Conservation (phyloP, 2,329 filamentous ascomycete genomes). For the Epichloe brachyelytri region DNA sequence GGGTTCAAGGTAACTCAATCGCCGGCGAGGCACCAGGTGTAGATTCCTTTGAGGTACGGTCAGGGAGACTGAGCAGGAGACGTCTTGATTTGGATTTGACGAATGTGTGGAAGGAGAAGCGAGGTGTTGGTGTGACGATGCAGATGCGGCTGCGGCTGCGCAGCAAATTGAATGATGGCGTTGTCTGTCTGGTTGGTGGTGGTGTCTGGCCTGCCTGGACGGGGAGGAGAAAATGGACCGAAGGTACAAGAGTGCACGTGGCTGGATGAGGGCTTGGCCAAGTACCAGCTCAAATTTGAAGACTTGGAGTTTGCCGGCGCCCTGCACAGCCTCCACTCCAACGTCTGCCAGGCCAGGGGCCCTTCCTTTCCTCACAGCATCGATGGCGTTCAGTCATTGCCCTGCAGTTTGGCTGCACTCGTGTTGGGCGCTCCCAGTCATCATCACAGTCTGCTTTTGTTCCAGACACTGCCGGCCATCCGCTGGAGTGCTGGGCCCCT, state of each 20-base stretch:
- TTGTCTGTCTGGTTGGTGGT: too few relatives aligned
- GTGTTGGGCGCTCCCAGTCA: too few relatives aligned
- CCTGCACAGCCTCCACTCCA: neutral
- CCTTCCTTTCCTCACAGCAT: too few relatives aligned
- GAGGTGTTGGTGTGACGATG: neutral
- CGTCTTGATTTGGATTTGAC: neutral
- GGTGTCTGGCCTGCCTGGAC: neutral
- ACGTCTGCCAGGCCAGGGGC: neutral
- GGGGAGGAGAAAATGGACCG: neutral
- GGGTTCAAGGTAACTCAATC: neutral
- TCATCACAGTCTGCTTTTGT: too few relatives aligned
- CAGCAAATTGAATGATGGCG: neutral
- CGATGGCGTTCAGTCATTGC: too few relatives aligned
- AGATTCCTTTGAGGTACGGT: neutral
- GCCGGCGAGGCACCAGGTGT: neutral
- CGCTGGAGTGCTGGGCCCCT: too few relatives aligned
- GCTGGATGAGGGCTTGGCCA: neutral
- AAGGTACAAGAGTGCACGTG: neutral
- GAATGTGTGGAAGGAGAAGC: neutral
- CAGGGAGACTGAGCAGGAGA: neutral
- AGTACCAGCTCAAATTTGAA: neutral
- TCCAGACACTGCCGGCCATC: too few relatives aligned
- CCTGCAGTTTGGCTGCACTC: too few relatives aligned
- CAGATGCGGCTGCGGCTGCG: neutral
- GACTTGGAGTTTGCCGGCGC: neutral